Conservation (phyloP, 768 basidiomycete species). For the Auricularia heimuer region DNA sequence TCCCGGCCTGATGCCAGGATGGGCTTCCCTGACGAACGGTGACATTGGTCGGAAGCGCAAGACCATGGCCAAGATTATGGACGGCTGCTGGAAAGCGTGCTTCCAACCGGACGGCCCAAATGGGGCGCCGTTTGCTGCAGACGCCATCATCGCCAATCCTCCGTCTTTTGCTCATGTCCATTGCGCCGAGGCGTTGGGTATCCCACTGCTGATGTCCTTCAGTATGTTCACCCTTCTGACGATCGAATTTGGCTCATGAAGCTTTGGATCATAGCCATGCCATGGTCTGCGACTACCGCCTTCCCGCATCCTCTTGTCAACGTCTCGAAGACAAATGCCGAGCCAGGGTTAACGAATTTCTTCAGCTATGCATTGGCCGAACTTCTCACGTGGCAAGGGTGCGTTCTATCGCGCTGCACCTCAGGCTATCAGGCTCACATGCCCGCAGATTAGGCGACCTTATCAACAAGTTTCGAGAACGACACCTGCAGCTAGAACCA, state of each 20-base stretch:
- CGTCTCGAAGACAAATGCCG: slow-evolving; percentile 44
- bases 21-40: slow-evolving; percentile 48
- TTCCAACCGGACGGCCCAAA: slow-evolving; percentile 36
- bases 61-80: slow-evolving; percentile 35
- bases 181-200: slow-evolving; percentile 52
- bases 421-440: slow-evolving; percentile 2
- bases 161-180: slow-evolving; percentile 59
- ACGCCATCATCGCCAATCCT: slow-evolving; percentile 60
- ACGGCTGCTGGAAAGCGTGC: slow-evolving; percentile 49
- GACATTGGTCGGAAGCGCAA: slow-evolving; percentile 46
- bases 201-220: slow-evolving; percentile 47
- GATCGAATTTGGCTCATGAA: slow-evolving; percentile 9
- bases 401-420: slow-evolving; percentile 3
- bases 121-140: slow-evolving; percentile 41
- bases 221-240: slow-evolving; percentile 27
- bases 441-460: slow-evolving; percentile 43
- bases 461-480: slow-evolving; percentile 45
- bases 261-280: slow-evolving; percentile 40
- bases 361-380: slow-evolving; percentile 51
- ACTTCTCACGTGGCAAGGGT: slow-evolving; percentile 53
- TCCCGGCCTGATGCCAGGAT: slow-evolving; percentile 53
- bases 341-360: slow-evolving; percentile 44
- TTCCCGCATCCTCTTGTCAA: slow-evolving; percentile 60
- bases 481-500: slow-evolving; percentile 37
- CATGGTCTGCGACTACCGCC: slow-evolving; percentile 44